Evolutionary conservation across 108 stramenopile genomes (phyloP).

Genomic region (Licmophora abbreviata): DNA sequence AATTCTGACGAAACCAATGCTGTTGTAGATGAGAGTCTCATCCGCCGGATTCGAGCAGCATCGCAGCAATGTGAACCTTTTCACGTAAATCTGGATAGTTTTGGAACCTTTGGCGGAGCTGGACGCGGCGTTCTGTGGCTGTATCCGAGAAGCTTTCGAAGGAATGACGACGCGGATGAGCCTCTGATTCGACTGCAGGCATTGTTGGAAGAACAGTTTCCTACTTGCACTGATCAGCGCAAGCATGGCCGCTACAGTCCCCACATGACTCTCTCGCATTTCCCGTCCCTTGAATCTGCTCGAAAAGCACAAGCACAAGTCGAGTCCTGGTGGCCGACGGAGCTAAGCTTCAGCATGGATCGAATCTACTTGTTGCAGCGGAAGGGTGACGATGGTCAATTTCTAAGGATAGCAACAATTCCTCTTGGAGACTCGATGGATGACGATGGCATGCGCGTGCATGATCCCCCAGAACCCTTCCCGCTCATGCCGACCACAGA

Average conservation of each 20-base stretch:
- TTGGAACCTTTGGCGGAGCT: slow-evolving; percentile 70
- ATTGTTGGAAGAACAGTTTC: slow-evolving; percentile 45
- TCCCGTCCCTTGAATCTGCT: slow-evolving; percentile 39
- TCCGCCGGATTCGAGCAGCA: slow-evolving; percentile 18
- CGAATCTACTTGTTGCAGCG: slow-evolving; percentile 62
- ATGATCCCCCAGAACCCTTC: slow-evolving; percentile 45
- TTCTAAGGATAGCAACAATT: slow-evolving; percentile 46
- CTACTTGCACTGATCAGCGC: slow-evolving; percentile 47
- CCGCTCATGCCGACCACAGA: slow-evolving; percentile 60
- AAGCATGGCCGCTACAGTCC: slow-evolving; percentile 46
- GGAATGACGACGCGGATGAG: background rate
- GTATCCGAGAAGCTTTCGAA: slow-evolving; percentile 32
- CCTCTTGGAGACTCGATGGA: slow-evolving; percentile 12
- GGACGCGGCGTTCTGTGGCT: slow-evolving; percentile 68
- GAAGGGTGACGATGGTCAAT: slow-evolving; percentile 67
- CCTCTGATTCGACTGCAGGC: slow-evolving; percentile 21
- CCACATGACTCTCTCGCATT: slow-evolving; percentile 79
- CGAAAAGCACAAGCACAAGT: slow-evolving; percentile 31
- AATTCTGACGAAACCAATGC: background rate
- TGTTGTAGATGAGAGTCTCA: slow-evolving; percentile 18
- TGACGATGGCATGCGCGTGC: slow-evolving; percentile 9
- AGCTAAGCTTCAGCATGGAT: slow-evolving; percentile 36
- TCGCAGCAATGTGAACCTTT: slow-evolving; percentile 43
- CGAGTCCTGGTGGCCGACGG: slow-evolving; percentile 16
- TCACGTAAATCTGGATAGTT: slow-evolving; percentile 33